Conservation (phyloP, 2,329 filamentous ascomycete genomes). For the Berkeleyomyces rouxiae region DNA sequence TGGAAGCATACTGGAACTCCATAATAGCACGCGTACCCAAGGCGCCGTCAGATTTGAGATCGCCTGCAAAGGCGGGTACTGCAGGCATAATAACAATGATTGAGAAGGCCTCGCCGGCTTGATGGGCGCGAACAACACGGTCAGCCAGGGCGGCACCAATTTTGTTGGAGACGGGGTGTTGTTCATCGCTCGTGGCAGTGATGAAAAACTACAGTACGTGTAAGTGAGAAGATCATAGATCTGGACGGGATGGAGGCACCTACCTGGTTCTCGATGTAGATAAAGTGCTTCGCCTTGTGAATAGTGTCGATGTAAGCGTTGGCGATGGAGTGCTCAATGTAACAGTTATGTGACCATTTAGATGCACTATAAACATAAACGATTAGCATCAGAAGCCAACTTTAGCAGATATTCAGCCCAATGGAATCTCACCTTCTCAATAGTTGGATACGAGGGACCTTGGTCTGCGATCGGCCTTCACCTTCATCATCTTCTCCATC, state of each 20-base stretch:
- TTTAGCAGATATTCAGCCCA: not conserved
- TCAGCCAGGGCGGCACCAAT: slow-evolving; percentile 67
- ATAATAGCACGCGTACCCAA: slow-evolving; percentile 71
- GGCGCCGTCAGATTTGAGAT: slow-evolving; percentile 54
- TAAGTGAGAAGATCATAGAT: slow-evolving; percentile 8
- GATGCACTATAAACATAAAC: slow-evolving; percentile 23
- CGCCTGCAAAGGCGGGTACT: slow-evolving; percentile 68
- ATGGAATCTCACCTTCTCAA: slow-evolving; percentile 28
- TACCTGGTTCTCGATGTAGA: slow-evolving; percentile 65
- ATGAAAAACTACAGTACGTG: slow-evolving; percentile 53
- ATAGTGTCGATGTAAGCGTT: slow-evolving; percentile 70
- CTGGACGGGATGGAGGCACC: not conserved
- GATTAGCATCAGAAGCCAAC: slow-evolving; percentile 1
- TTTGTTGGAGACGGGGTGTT: slow-evolving; percentile 58
- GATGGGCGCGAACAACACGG: slow-evolving; percentile 54
- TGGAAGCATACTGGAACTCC: slow-evolving; percentile 72
- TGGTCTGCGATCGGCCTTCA: not conserved
- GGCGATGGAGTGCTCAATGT: slow-evolving; percentile 58
- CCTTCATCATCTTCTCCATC: not conserved
- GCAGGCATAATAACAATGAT: slow-evolving; percentile 65
- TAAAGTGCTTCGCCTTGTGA: slow-evolving; percentile 48
- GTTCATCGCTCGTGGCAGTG: slow-evolving; percentile 54
- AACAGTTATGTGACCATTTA: slow-evolving; percentile 35
- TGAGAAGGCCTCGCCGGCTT: slow-evolving; percentile 49
- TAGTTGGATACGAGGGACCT: slow-evolving; percentile 28